Evolutionary conservation across 140 eudicot species (phyloP).

Genomic region (Anethum foeniculum): DNA sequence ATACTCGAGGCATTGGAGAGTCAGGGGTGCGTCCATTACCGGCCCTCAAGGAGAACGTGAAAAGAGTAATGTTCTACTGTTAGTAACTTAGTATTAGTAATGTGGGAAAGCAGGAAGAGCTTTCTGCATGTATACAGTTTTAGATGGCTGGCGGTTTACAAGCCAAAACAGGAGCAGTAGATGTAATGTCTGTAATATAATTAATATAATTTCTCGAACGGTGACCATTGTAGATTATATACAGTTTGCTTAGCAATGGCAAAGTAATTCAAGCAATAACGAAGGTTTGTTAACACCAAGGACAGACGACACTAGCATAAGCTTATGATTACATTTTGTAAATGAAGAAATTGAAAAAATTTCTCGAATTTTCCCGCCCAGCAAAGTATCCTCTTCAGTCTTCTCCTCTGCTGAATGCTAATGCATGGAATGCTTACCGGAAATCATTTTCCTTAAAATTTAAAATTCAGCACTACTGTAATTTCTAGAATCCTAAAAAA

Average conservation of each 20-base stretch:
- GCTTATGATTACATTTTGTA: no score
- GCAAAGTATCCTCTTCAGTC: no score
- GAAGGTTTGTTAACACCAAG: no score
- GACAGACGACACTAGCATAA: no score
- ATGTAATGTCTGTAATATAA: background rate
- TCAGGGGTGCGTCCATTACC: constrained; percentile 54
- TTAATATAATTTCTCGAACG: background rate
- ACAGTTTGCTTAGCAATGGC: background rate
- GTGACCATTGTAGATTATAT: background rate
- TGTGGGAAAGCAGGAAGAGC: background rate
- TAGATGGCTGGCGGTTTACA: background rate
- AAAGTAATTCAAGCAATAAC: no score
- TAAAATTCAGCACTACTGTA: no score
- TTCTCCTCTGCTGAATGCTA: no score
- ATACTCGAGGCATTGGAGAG: constrained; percentile 30
- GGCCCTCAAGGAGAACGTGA: constrained; percentile 67
- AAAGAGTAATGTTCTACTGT: constrained; percentile 69
- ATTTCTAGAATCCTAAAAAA: background rate
- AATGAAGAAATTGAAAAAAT: no score
- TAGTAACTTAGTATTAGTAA: constrained; percentile 5
- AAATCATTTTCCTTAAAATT: no score
- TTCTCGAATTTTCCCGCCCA: no score
- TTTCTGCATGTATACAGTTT: background rate
- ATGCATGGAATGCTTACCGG: no score
- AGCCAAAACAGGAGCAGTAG: background rate